Evolutionary conservation across 768 basidiomycete genomes (phyloP).

Genomic region (Suillus spraguei): DNA sequence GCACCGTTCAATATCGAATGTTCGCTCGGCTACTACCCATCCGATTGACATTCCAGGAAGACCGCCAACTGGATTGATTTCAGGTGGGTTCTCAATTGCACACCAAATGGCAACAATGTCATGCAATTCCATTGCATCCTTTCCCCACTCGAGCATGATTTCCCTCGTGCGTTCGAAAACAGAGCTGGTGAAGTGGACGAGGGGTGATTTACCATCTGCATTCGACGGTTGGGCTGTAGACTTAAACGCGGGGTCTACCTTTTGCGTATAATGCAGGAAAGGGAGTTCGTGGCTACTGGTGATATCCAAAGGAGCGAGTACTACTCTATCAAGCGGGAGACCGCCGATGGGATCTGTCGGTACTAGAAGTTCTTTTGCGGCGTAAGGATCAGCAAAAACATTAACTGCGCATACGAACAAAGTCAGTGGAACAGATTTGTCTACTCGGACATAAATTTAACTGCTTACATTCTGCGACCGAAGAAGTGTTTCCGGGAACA

Average conservation of each 20-base stretch:
- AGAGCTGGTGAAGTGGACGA: slow-evolving; percentile 78
- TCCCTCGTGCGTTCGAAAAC: slow-evolving; percentile 76
- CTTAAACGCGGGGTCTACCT: slow-evolving; percentile 65
- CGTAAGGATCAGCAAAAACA: slow-evolving; percentile 86
- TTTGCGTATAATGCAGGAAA: slow-evolving; percentile 59
- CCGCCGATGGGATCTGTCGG: slow-evolving; percentile 40
- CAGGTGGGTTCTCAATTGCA: slow-evolving; percentile 70
- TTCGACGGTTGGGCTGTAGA: slow-evolving; percentile 51
- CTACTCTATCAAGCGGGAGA: slow-evolving; percentile 65
- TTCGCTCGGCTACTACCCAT: slow-evolving; percentile 57
- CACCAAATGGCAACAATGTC: slow-evolving; percentile 92
- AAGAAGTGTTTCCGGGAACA: slow-evolving; percentile 84
- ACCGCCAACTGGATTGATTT: slow-evolving; percentile 27
- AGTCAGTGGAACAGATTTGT: background rate
- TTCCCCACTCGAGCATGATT: slow-evolving; percentile 78
- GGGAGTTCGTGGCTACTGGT: slow-evolving; percentile 80
- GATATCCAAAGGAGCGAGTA: slow-evolving; percentile 79
- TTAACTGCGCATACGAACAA: slow-evolving; percentile 54
- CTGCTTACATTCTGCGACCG: slow-evolving; percentile 80
- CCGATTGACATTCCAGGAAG: slow-evolving; percentile 41
- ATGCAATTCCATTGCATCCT: slow-evolving; percentile 88
- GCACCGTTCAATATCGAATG: slow-evolving; percentile 74
- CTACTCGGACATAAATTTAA: slow-evolving; percentile 7
- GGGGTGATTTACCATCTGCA: slow-evolving; percentile 50
- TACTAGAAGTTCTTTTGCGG: slow-evolving; percentile 69